A percentile compares a stretch with the other conserved stretches of the same genome.
Evolutionary conservation across 768 basidiomycete species (phyloP).

Genomic region (Lyophyllum decastes): DNA sequence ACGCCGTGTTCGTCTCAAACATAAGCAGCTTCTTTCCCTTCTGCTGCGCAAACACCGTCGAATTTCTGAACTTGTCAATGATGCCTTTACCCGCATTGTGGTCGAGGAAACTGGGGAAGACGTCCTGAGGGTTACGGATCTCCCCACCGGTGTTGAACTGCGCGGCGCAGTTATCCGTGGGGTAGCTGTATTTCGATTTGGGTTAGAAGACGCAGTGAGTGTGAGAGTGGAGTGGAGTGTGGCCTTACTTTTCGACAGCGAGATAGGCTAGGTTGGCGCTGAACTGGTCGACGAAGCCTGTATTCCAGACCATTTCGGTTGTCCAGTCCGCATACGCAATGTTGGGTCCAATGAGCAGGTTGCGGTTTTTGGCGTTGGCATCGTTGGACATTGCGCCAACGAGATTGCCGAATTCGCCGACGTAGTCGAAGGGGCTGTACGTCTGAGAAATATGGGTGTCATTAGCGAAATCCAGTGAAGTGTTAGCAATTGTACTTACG

Average conservation of each 20-base stretch:
- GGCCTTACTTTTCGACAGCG: conserved; percentile 57
- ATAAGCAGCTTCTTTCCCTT: conserved; percentile 53
- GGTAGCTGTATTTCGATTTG: conserved; percentile 60
- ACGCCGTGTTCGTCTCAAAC: conserved; percentile 74
- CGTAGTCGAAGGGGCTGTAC: conserved; percentile 50
- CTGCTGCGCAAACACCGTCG: conserved; percentile 43
- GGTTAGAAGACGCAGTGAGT: conserved; percentile 29
- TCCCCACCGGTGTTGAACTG: conserved; percentile 36
- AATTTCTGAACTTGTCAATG: conserved; percentile 52
- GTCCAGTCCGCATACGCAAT: conserved; percentile 54
- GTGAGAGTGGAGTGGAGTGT: conserved; percentile 12
- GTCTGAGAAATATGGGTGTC: conserved; percentile 1
- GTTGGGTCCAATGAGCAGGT: conserved; percentile 60
- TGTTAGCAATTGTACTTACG: no score
- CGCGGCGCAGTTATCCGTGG: conserved; percentile 61
- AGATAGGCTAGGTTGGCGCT: conserved; percentile 40
- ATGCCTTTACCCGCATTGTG: conserved; percentile 56
- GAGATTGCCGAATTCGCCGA: conserved; percentile 52
- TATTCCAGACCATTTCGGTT: conserved; percentile 54
- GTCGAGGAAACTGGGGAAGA: conserved; percentile 61
- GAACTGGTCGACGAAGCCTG: conserved; percentile 50
- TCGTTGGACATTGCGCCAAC: conserved; percentile 45
- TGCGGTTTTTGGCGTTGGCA: conserved; percentile 30
- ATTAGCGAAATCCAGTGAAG: no score
- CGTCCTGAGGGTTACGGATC: conserved; percentile 39